These are phyloP conservation scores for Nicotiana sylvestris DNA, from an alignment of 257 asterid species.

Conservation along the genomic window DNA sequence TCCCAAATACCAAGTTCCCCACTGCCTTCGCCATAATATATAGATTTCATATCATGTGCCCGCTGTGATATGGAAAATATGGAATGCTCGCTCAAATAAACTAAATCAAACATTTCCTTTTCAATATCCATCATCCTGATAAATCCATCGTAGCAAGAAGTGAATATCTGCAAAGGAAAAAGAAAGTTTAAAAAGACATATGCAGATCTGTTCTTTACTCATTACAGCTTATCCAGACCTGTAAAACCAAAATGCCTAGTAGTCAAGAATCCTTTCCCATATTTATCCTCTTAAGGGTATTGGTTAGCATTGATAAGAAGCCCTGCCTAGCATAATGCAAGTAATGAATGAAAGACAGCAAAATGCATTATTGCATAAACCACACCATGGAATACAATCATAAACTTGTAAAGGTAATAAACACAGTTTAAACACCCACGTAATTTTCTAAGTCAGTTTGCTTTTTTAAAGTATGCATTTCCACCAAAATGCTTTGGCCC, in stretches of 20 bases:
- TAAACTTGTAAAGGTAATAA: neutral
- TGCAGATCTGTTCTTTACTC: neutral
- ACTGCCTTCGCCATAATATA: constrained; percentile 58
- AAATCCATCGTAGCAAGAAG: constrained; percentile 79
- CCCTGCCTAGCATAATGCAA: neutral
- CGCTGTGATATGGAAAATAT: constrained; percentile 49
- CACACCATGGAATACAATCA: neutral
- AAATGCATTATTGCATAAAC: neutral
- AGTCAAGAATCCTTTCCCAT: neutral
- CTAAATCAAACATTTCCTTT: constrained; percentile 65
- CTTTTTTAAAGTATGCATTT: no score
- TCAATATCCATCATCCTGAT: constrained; percentile 77
- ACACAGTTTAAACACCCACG: neutral
- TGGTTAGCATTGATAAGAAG: neutral
- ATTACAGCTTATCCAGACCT: neutral
- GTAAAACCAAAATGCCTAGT: neutral
- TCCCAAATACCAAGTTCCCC: constrained; percentile 66
- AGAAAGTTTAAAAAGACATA: neutral
- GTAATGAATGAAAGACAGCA: neutral
- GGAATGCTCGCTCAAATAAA: constrained; percentile 40
- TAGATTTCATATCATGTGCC: constrained; percentile 43
- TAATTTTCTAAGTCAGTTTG: no score
- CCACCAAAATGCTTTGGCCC: no score
- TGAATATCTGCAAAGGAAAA: constrained; percentile 60
- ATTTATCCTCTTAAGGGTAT: neutral